These are phyloP conservation scores for Coffea eugenioides DNA, from an alignment of 257 asterid species.

Conservation along the genomic window DNA sequence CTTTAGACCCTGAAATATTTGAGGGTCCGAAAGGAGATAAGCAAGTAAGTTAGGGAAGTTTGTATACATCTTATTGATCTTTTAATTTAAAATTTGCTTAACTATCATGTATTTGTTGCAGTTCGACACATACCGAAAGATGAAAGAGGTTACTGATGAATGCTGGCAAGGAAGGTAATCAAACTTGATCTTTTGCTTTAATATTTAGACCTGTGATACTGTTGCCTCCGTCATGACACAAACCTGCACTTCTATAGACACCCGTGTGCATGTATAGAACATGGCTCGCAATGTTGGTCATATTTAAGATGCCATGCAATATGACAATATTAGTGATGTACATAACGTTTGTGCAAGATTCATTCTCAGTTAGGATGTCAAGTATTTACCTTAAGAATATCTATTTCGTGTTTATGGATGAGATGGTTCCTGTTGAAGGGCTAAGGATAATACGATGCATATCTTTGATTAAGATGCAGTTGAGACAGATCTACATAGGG, in stretches of 20 bases:
- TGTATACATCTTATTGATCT: constrained; percentile 11
- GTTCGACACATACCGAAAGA: constrained; percentile 90
- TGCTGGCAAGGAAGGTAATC: constrained; percentile 96
- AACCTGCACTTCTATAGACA: background rate
- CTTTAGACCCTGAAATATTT: constrained; percentile 83
- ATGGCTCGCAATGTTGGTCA: background rate
- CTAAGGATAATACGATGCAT: background rate
- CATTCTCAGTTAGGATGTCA: background rate
- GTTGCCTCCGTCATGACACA: background rate
- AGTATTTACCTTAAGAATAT: background rate
- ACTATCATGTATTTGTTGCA: constrained; percentile 36
- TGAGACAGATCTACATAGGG: background rate
- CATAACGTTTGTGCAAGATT: background rate
- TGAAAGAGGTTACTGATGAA: constrained; percentile 79
- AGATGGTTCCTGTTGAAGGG: background rate
- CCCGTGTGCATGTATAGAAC: background rate
- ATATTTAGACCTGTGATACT: background rate
- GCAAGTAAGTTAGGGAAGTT: constrained; percentile 49
- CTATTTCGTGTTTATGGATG: background rate
- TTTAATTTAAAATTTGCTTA: constrained; percentile 8
- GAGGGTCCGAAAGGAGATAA: constrained; percentile 86
- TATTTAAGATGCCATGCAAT: background rate
- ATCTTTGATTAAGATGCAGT: background rate
- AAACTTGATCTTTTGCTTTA: background rate
- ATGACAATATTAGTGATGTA: background rate